A percentile compares a stretch with the other conserved stretches of the same genome.
Evolutionary conservation across 371 early-diverging fungal species (phyloP).

Genomic region (Parasitella parasitica): DNA sequence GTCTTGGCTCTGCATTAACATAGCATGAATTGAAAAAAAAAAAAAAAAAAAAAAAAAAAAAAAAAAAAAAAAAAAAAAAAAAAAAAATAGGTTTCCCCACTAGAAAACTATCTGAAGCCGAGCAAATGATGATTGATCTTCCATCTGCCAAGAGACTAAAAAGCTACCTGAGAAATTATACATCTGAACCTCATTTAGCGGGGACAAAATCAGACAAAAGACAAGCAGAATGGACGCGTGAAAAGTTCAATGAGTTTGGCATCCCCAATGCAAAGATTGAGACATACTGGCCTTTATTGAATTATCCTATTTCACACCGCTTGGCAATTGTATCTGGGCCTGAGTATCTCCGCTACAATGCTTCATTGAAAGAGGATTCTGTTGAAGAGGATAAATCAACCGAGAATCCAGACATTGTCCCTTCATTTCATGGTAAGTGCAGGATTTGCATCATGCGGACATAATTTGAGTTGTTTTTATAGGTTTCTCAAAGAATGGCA

Average conservation of each 20-base stretch:
- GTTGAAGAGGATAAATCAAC: slow-evolving; percentile 60
- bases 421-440: slow-evolving; percentile 59
- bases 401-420: slow-evolving; percentile 48
- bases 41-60: too few relatives aligned
- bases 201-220: slow-evolving; percentile 49
- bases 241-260: slow-evolving; percentile 54
- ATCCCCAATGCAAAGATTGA: slow-evolving; percentile 51
- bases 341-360: slow-evolving; percentile 51
- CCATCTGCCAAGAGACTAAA: slow-evolving; percentile 15
- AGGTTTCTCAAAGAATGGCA: slow-evolving; percentile 60
- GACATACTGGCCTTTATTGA: slow-evolving; percentile 63
- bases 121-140: slow-evolving; percentile 21
- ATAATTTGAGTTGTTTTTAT: background rate
- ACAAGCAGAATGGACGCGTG: slow-evolving; percentile 60
- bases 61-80: too few relatives aligned
- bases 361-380: slow-evolving; percentile 53
- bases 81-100: slow-evolving; percentile 6
- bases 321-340: slow-evolving; percentile 59
- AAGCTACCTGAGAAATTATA: slow-evolving; percentile 31
- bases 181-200: slow-evolving; percentile 58
- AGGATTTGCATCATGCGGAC: too few relatives aligned
- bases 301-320: slow-evolving; percentile 55
- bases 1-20: background rate
- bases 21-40: too few relatives aligned
- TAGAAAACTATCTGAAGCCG: slow-evolving; percentile 12